Evolutionary conservation across 2,329 filamentous ascomycete species (phyloP).

Genomic region (Chrysoporthe cubensis): DNA sequence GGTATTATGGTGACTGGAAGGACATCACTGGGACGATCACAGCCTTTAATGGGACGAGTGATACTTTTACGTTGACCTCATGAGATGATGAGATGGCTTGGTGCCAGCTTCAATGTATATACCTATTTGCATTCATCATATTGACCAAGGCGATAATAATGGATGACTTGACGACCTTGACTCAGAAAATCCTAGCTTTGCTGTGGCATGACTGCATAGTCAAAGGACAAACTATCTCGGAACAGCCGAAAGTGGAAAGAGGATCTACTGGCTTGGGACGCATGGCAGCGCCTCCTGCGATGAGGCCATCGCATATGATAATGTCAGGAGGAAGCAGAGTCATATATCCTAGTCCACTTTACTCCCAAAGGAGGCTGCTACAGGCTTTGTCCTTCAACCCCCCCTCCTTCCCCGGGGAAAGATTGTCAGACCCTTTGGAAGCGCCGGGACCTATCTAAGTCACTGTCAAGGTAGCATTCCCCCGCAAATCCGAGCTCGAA

Average conservation of each 20-base stretch:
- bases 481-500: constrained; percentile 59
- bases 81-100: not conserved
- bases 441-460: constrained; percentile 28
- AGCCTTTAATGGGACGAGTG: constrained; percentile 54
- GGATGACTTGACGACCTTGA: not conserved
- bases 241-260: no score
- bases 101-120: not conserved
- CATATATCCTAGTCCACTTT: not conserved
- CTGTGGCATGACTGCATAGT: not conserved
- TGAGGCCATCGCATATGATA: not conserved
- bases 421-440: no score
- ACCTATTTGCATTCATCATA: not conserved
- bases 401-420: no score
- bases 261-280: no score
- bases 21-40: constrained; percentile 63
- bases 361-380: not conserved
- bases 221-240: no score
- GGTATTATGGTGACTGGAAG: constrained; percentile 84
- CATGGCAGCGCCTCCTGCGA: no score
- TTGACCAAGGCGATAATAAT: not conserved
- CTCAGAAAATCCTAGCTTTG: not conserved
- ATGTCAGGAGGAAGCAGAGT: not conserved
- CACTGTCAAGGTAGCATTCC: constrained; percentile 61
- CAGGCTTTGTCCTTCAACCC: no score
- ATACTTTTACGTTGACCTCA: constrained; percentile 35